Evolutionary conservation across 2,329 filamentous ascomycete genomes (phyloP).

Genomic region (Colletotrichum lindemuthianum): DNA sequence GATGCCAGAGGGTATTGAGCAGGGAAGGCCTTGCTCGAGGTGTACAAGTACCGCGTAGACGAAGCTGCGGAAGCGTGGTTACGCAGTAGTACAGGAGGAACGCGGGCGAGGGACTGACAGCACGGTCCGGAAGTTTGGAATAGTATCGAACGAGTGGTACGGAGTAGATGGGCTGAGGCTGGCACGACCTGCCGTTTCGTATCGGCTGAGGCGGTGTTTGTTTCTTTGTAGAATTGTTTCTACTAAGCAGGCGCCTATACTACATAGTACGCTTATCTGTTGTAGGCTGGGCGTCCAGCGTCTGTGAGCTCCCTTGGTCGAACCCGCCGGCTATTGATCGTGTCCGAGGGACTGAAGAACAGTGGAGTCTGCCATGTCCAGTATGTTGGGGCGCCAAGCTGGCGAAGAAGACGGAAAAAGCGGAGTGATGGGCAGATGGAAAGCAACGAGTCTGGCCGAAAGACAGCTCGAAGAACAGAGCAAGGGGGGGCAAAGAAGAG

Average conservation of each 20-base stretch:
- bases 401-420: slow-evolving; percentile 1
- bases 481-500: too few species aligned
- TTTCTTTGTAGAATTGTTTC: slow-evolving; percentile 30
- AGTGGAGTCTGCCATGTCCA: slow-evolving; percentile 3
- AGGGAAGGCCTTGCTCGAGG: slow-evolving; percentile 23
- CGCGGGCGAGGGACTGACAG: not conserved
- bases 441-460: slow-evolving; percentile 33
- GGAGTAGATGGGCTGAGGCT: slow-evolving; percentile 3
- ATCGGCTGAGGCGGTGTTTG: slow-evolving; percentile 32
- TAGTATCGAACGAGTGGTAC: slow-evolving; percentile 9
- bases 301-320: slow-evolving; percentile 30
- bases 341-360: not conserved
- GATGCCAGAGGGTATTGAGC: slow-evolving; percentile 12
- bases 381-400: not conserved
- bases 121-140: not conserved
- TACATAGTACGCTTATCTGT: too few species aligned
- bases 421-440: slow-evolving; percentile 28
- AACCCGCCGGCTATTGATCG: slow-evolving; percentile 15
- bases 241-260: not conserved
- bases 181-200: slow-evolving; percentile 32
- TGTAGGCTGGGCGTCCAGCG: slow-evolving; percentile 14
- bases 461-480: not conserved
- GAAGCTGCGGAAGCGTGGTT: not conserved
- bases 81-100: not conserved
- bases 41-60: not conserved